These are phyloP conservation scores for Xylaria sp. DNA, from an alignment of 2,329 filamentous ascomycete genomes.

Conservation along the genomic window DNA sequence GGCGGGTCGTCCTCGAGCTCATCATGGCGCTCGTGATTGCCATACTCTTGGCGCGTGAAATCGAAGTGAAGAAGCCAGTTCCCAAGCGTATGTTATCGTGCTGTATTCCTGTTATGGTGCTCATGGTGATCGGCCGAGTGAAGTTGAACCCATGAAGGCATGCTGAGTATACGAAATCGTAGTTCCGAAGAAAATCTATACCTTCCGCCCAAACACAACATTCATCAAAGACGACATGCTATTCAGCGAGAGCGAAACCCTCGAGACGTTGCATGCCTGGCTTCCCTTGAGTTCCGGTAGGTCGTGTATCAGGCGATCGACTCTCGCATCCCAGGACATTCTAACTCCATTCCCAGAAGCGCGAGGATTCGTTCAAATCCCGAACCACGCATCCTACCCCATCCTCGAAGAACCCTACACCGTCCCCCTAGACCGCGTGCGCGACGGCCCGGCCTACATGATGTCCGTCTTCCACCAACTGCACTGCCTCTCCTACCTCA, in stretches of 20 bases:
- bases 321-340: too few relatives aligned
- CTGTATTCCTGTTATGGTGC: neutral
- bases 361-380: constrained; percentile 33
- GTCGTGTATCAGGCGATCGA: too few relatives aligned
- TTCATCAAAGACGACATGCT: constrained; percentile 35
- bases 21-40: constrained; percentile 30
- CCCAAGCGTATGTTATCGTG: constrained; percentile 28
- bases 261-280: constrained; percentile 35
- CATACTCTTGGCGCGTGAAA: constrained; percentile 22
- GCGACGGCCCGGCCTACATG: constrained; percentile 36
- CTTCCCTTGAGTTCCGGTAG: constrained; percentile 33
- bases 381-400: constrained; percentile 28
- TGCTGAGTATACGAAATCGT: neutral
- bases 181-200: constrained; percentile 35
- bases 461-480: constrained; percentile 38
- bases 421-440: constrained; percentile 28
- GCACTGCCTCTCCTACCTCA: constrained; percentile 36
- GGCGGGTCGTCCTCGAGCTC: constrained; percentile 30
- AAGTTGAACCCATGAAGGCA: neutral
- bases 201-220: constrained; percentile 30
- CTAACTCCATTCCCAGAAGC: constrained; percentile 19
- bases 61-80: constrained; percentile 27
- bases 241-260: constrained; percentile 31
- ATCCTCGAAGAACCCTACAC: constrained; percentile 30
- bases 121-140: neutral